Evolutionary conservation across 1,284 basidiomycete species (phyloP).

Genomic region (Malassezia globosa): DNA sequence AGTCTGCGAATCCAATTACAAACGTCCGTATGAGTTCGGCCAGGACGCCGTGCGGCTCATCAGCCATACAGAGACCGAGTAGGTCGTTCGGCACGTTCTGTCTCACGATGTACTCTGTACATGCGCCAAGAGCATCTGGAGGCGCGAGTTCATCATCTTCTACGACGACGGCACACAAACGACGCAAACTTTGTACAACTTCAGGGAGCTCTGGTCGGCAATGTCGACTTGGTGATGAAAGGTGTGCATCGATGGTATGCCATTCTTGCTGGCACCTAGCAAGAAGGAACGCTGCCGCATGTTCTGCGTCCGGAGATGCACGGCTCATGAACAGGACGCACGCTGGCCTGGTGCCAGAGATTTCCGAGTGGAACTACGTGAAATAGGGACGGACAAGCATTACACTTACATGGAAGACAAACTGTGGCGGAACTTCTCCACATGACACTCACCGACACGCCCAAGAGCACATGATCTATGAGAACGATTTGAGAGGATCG

Average conservation of each 20-base stretch:
- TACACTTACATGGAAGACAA: too few relatives aligned
- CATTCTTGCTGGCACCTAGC: background rate
- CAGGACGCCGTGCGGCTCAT: constrained; percentile 7
- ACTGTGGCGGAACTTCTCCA: too few relatives aligned
- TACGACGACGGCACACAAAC: background rate
- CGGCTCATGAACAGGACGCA: too few relatives aligned
- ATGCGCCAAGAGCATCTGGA: background rate
- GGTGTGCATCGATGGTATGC: background rate
- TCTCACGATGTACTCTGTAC: constrained; percentile 7
- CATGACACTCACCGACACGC: too few relatives aligned
- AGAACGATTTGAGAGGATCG: constrained; percentile 15
- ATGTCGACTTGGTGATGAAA: background rate
- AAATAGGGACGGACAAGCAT: too few relatives aligned
- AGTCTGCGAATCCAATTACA: background rate
- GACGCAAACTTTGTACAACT: background rate
- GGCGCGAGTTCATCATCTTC: constrained; percentile 2
- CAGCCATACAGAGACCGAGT: constrained; percentile 2
- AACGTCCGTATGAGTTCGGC: background rate
- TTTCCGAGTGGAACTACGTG: too few relatives aligned
- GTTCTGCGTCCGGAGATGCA: too few relatives aligned
- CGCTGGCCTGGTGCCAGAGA: too few relatives aligned
- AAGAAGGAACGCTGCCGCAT: too few relatives aligned
- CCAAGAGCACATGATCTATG: constrained; percentile 9
- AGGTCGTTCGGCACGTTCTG: constrained; percentile 4
- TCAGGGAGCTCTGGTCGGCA: background rate